These are phyloP conservation scores for Mycena maculata DNA, from an alignment of 768 basidiomycete species.

Conservation along the genomic window DNA sequence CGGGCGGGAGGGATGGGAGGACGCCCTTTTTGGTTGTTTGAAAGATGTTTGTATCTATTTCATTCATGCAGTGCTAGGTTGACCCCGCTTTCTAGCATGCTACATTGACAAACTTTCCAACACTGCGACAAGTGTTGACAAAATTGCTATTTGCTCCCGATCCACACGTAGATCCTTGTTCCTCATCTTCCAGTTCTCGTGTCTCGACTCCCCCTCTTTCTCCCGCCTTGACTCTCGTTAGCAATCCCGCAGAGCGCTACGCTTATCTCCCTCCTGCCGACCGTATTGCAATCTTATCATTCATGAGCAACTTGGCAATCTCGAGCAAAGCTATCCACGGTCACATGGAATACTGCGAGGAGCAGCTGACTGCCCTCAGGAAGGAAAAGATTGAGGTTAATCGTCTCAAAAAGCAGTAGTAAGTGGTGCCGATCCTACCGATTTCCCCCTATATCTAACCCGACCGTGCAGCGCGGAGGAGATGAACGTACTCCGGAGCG, in stretches of 20 bases:
- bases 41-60: constrained; percentile 79
- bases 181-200: constrained; percentile 60
- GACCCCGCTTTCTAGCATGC: constrained; percentile 68
- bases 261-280: constrained; percentile 77
- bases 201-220: constrained; percentile 58
- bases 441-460: constrained; percentile 29
- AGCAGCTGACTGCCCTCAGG: constrained; percentile 88
- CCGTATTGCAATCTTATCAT: constrained; percentile 86
- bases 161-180: constrained; percentile 52
- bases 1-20: constrained; percentile 90
- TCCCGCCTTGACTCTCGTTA: constrained; percentile 51
- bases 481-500: constrained; percentile 72
- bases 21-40: constrained; percentile 87
- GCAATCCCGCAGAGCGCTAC: constrained; percentile 78
- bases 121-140: constrained; percentile 76
- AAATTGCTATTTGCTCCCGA: constrained; percentile 80
- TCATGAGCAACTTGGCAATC: constrained; percentile 90
- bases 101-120: constrained; percentile 76
- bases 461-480: constrained; percentile 69
- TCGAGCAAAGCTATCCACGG: constrained; percentile 90
- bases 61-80: constrained; percentile 1
- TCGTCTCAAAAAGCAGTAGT: constrained; percentile 89
- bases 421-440: constrained; percentile 50
- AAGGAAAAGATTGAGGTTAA: constrained; percentile 98
- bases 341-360: constrained; percentile 92